Base-by-base conservation (phyloP, 2,329 filamentous ascomycete species). In the Pyricularia grisea region DNA sequence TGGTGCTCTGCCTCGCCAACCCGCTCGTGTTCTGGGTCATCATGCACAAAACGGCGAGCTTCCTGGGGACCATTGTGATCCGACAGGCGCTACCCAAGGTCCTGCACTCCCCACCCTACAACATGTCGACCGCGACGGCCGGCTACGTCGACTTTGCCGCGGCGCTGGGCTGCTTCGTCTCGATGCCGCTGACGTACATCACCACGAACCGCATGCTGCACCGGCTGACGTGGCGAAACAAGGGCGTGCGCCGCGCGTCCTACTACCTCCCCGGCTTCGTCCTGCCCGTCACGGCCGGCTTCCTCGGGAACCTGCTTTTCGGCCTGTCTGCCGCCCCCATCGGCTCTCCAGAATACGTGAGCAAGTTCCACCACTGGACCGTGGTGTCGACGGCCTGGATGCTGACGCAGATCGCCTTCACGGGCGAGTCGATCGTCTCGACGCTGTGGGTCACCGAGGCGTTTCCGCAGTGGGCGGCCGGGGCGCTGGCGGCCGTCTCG, bases 1-100 rank as follows among this genome's bases (percentile, higher is more conserved):
- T 73, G 58, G 66, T 74, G 20, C 71, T 75, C 31, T 75, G 74
- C 71, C 65, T 73, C 12, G 69, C 66, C 60, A 75, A 75, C 69
- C 74, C 74, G 3, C 74, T 75, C 66, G 72, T 75, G n/a, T 73
- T 75, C 50, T 75, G 74, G 73, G 72, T 74, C 9, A 68, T 71
- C 28, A 63, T 75, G 3, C 71, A 74, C 50, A 74, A 75, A 65
- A 71, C 73, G 68, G 69, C 74, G 68, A 73, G 72, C 68, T 73
- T 74, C 12, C 70, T 69, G 11, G 71, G 71, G 65, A 73, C 74
- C 70, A 71, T 74, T 64, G 73, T 73, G 67, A 71, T 74, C 66
- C 72, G 72, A 64, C 68, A 67, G 33, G 71, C 72, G 0, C 72
- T 74, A 58, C 68, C 70, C 25, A 55, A 68, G 17, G 69, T 73